These are phyloP conservation scores for Clarireedia paspali DNA, from an alignment of 2,329 filamentous ascomycete genomes.

Conservation along the genomic window DNA sequence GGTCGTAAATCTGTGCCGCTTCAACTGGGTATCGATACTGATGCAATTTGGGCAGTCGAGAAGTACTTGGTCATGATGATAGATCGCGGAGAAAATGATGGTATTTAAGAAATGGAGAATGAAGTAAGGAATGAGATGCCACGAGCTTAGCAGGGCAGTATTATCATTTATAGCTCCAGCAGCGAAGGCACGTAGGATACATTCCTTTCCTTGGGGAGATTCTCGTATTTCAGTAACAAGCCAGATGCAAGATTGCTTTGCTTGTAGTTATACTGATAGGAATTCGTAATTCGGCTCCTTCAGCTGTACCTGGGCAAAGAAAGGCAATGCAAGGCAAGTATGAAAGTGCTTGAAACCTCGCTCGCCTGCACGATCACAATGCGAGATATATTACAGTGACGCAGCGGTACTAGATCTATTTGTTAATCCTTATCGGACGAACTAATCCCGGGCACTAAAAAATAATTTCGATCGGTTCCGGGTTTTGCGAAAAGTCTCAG, in stretches of 20 bases:
- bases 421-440: neutral
- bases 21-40: neutral
- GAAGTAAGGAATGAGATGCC: constrained; percentile 3
- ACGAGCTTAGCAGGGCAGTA: neutral
- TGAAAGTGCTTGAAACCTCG: too few relatives aligned
- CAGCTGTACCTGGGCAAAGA: neutral
- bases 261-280: too few relatives aligned
- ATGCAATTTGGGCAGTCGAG: neutral
- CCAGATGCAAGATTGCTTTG: too few relatives aligned
- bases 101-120: neutral
- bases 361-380: too few relatives aligned
- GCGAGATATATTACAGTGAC: too few relatives aligned
- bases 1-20: neutral
- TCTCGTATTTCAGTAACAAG: too few relatives aligned
- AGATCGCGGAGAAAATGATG: neutral
- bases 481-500: constrained; percentile 6
- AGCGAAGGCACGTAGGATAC: neutral
- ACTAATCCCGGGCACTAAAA: neutral
- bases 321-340: neutral
- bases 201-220: too few relatives aligned
- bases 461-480: neutral
- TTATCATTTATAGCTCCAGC: neutral
- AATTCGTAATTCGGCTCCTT: neutral
- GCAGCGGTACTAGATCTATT: too few relatives aligned
- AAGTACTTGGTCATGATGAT: neutral